A percentile compares a stretch with the other conserved stretches of the same genome.
phyloP scores from a whole-genome alignment of 805 yeast genomes.

The Teunomyces cretensis region DNA sequence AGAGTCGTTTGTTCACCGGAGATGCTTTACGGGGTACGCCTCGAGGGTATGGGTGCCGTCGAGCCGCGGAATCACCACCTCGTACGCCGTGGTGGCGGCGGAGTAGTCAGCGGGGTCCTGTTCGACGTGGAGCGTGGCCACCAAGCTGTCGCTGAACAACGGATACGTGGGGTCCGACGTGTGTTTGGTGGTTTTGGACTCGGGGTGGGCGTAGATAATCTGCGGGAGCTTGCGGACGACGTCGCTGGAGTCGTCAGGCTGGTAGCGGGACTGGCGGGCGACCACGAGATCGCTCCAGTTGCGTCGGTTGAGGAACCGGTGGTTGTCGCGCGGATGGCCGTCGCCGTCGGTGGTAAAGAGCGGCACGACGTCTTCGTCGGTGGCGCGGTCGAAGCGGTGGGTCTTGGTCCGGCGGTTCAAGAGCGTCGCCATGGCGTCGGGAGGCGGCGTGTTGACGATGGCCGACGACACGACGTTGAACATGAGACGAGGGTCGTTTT shows the following conservation, averaged over 20 bases:
- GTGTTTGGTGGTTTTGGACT: constrained; percentile 11
- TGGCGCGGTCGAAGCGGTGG: constrained; percentile 63
- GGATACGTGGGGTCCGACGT: too few species aligned
- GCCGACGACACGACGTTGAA: constrained; percentile 88
- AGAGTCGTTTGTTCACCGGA: too few species aligned
- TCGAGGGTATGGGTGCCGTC: constrained; percentile 29
- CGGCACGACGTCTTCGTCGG: constrained; percentile 82
- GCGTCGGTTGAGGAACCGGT: constrained; percentile 60
- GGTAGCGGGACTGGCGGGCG: constrained; percentile 21
- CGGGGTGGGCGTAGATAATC: constrained; percentile 11
- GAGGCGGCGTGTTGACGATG: constrained; percentile 90
- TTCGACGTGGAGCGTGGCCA: constrained; percentile 75
- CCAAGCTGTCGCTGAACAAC: constrained; percentile 46
- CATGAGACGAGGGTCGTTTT: constrained; percentile 71
- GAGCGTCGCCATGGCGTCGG: constrained; percentile 76
- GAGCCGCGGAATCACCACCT: constrained; percentile 66
- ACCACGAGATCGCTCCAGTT: constrained; percentile 74
- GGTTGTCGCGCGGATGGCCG: constrained; percentile 47
- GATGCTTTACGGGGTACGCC: constrained; percentile 35
- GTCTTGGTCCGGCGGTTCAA: constrained; percentile 64
- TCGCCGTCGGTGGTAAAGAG: constrained; percentile 62
- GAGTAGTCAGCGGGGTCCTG: constrained; percentile 47
- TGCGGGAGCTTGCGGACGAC: constrained; percentile 12
- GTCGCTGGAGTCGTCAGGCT: too few species aligned
- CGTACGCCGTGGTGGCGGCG: constrained; percentile 63